Conservation (phyloP, 192 early-diverging fungal species). For the Coemansia sp. region DNA sequence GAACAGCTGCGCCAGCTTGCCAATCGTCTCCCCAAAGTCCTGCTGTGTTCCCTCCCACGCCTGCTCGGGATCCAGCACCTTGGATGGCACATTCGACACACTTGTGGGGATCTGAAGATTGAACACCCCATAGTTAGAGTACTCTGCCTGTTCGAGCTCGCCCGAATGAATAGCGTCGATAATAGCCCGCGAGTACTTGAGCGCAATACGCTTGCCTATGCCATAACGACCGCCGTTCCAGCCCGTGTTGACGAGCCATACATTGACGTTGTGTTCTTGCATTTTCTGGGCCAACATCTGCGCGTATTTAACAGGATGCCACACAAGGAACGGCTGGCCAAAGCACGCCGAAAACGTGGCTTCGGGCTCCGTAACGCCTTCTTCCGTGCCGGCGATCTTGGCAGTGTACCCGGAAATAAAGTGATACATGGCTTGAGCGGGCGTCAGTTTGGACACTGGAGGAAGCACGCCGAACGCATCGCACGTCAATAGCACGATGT, state of each 20-base stretch:
- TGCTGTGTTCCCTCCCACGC: constrained; percentile 79
- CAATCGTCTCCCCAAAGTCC: constrained; percentile 64
- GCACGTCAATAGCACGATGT: constrained; percentile 95
- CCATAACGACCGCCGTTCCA: constrained; percentile 95
- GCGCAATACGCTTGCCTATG: constrained; percentile 83
- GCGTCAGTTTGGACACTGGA: constrained; percentile 83
- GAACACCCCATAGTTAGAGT: constrained; percentile 84
- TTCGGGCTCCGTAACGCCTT: constrained; percentile 86
- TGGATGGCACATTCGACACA: constrained; percentile 72
- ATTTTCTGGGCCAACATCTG: constrained; percentile 97
- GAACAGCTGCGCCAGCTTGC: constrained; percentile 82
- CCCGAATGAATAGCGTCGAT: constrained; percentile 97
- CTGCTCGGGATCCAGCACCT: constrained; percentile 81
- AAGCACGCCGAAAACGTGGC: constrained; percentile 95
- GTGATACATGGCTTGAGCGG: constrained; percentile 93
- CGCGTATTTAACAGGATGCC: constrained; percentile 95
- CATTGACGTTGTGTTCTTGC: constrained; percentile 78
- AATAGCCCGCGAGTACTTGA: constrained; percentile 97
- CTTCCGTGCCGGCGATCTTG: constrained; percentile 97
- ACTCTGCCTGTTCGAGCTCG: constrained; percentile 82
- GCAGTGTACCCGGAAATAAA: constrained; percentile 98
- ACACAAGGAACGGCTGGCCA: constrained; percentile 95
- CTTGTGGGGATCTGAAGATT: constrained; percentile 82
- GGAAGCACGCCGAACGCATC: constrained; percentile 97
- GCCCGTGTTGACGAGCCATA: constrained; percentile 96